Conservation (phyloP, 2,329 filamentous ascomycete genomes). For the Phoma sp. region DNA sequence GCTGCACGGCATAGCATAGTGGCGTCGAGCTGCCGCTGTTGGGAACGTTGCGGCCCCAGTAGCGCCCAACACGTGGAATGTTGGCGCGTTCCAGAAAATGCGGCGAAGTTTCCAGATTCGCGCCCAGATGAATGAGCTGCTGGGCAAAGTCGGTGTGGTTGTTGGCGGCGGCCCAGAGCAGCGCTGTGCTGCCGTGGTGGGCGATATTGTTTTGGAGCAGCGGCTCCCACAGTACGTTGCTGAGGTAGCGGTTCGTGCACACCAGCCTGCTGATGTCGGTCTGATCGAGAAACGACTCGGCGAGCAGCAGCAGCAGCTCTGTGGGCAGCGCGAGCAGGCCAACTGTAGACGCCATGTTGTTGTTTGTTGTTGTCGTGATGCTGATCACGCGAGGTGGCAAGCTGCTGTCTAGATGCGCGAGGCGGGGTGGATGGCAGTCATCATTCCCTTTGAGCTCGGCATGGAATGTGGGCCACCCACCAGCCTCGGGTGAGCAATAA, state of each 20-base stretch:
- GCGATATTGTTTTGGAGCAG: conserved; percentile 16
- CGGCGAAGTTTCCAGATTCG: conserved; percentile 17
- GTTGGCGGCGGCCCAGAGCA: conserved; percentile 20
- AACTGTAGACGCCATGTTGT: conserved; percentile 1
- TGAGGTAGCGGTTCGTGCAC: conserved; percentile 16
- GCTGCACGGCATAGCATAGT: conserved; percentile 18
- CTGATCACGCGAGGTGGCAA: conserved; percentile 6
- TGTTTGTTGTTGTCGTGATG: conserved; percentile 5
- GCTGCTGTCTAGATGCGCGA: neutral
- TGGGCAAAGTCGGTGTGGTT: conserved; percentile 12
- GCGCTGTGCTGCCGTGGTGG: conserved; percentile 19
- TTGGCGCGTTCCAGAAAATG: conserved; percentile 9
- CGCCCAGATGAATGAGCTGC: conserved; percentile 14
- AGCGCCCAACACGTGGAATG: conserved; percentile 16
- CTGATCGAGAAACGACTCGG: conserved; percentile 20
- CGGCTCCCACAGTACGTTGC: conserved; percentile 17
- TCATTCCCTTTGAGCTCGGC: conserved; percentile 3
- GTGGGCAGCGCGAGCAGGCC: conserved; percentile 16
- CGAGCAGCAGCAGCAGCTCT: conserved; percentile 17
- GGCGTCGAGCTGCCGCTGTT: conserved; percentile 13
- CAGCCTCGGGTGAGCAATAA: conserved; percentile 16
- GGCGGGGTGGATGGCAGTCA: conserved; percentile 1
- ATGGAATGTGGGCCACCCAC: conserved; percentile 15
- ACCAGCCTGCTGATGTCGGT: conserved; percentile 20
- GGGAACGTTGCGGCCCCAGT: conserved; percentile 20